Conservation (phyloP, 2,329 filamentous ascomycete species). For the Colletotrichum lini region DNA sequence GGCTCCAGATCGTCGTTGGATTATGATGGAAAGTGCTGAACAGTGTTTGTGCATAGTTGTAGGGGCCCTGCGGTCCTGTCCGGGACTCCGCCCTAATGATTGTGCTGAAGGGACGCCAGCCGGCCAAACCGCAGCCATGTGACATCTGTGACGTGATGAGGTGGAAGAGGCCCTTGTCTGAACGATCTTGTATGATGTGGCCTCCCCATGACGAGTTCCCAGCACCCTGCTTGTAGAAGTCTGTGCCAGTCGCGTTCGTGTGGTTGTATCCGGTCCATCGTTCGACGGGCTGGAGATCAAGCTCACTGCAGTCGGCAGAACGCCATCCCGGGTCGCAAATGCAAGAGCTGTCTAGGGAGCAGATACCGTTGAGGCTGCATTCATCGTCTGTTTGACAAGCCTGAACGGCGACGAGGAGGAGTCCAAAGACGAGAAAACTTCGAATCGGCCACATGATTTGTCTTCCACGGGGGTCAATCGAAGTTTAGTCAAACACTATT, state of each 20-base stretch:
- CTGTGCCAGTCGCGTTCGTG: constrained; percentile 47
- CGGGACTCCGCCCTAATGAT: constrained; percentile 62
- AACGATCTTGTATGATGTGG: constrained; percentile 59
- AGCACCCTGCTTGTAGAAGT: constrained; percentile 40
- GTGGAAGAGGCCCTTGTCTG: constrained; percentile 57
- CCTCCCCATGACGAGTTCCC: constrained; percentile 65
- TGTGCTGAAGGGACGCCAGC: constrained; percentile 63
- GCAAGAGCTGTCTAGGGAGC: constrained; percentile 42
- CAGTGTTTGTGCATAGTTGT: constrained; percentile 57
- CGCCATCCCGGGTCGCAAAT: constrained; percentile 60
- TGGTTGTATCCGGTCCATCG: constrained; percentile 61
- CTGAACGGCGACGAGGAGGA: background rate
- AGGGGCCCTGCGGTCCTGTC: constrained; percentile 60
- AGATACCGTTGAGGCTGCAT: constrained; percentile 52
- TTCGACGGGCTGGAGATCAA: constrained; percentile 60
- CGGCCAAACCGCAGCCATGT: constrained; percentile 60
- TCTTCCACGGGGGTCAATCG: background rate
- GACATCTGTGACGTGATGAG: constrained; percentile 62
- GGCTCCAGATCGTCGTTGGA: constrained; percentile 60
- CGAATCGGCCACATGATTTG: background rate
- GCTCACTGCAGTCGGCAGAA: constrained; percentile 58
- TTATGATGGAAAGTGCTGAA: constrained; percentile 62
- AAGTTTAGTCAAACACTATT: background rate
- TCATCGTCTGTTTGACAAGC: constrained; percentile 47
- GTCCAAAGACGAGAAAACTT: background rate